Evolutionary conservation across 108 stramenopile genomes (phyloP).

Genomic region (Nitzschia sp.): DNA sequence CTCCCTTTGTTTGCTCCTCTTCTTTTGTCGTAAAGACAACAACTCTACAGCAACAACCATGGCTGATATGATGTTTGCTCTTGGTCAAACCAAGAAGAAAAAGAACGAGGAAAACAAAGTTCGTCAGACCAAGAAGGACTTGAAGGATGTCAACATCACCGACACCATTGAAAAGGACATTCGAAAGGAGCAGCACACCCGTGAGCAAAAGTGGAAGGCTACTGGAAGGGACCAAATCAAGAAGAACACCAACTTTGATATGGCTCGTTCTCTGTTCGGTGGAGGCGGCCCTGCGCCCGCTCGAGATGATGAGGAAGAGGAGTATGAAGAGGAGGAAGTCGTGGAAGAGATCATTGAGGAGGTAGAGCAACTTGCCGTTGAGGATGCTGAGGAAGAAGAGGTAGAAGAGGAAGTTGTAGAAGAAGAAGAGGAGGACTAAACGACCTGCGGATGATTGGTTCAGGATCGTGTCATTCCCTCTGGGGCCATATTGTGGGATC

Average conservation of each 20-base stretch:
- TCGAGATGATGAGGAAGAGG: slow-evolving; percentile 5
- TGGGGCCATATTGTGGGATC: no score
- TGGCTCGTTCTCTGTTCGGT: slow-evolving; percentile 37
- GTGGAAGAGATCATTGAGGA: slow-evolving; percentile 21
- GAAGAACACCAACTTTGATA: slow-evolving; percentile 39
- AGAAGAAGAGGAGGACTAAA: slow-evolving; percentile 11
- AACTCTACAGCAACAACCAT: slow-evolving; percentile 7
- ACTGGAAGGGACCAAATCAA: slow-evolving; percentile 37
- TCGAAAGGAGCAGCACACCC: slow-evolving; percentile 32
- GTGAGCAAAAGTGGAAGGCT: slow-evolving; percentile 37
- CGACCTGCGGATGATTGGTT: no score
- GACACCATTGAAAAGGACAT: slow-evolving; percentile 28
- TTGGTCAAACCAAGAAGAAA: slow-evolving; percentile 42
- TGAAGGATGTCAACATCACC: slow-evolving; percentile 30
- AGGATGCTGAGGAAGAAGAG: slow-evolving; percentile 14
- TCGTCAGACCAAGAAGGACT: slow-evolving; percentile 29
- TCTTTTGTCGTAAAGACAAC: neutral
- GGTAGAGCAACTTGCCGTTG: neutral
- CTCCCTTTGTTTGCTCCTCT: neutral
- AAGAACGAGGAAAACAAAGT: slow-evolving; percentile 29
- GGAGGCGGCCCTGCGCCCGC: slow-evolving; percentile 22
- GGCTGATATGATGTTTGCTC: slow-evolving; percentile 40
- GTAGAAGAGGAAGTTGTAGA: slow-evolving; percentile 6
- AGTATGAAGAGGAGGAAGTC: slow-evolving; percentile 15
- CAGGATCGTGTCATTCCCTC: no score